phyloP scores from a whole-genome alignment of 1,284 basidiomycete species.

The Moesziomyces sp. region DNA sequence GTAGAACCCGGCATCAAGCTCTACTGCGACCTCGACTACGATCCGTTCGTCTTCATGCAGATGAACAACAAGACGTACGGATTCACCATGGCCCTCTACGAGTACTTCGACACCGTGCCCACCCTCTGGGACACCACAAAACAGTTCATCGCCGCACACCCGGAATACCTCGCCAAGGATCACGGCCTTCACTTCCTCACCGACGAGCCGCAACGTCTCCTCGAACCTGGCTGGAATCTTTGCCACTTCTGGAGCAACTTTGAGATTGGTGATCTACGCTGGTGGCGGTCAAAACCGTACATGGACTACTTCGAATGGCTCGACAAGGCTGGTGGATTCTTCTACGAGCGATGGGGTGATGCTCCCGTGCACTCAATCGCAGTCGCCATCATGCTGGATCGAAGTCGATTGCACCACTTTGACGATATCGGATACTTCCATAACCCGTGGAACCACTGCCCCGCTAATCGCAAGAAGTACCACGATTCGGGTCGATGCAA shows the following conservation, averaged over 20 bases:
- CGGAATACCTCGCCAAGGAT: constrained; percentile 76
- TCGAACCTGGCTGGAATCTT: constrained; percentile 72
- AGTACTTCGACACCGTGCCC: constrained; percentile 81
- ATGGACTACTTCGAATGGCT: constrained; percentile 80
- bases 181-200: constrained; percentile 81
- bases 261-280: constrained; percentile 79
- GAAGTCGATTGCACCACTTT: constrained; percentile 45
- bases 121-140: constrained; percentile 78
- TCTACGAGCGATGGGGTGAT: constrained; percentile 79
- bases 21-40: constrained; percentile 81
- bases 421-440: constrained; percentile 66
- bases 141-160: constrained; percentile 79
- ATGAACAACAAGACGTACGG: constrained; percentile 77
- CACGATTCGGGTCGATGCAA: constrained; percentile 62
- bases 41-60: constrained; percentile 90
- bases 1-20: constrained; percentile 81
- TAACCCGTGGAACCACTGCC: constrained; percentile 62
- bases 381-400: constrained; percentile 54
- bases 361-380: constrained; percentile 73
- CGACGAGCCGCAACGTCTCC: constrained; percentile 75
- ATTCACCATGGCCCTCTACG: constrained; percentile 81
- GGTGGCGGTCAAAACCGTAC: constrained; percentile 83
- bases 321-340: constrained; percentile 79
- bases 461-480: constrained; percentile 55
- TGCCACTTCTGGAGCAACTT: constrained; percentile 77